These are phyloP conservation scores for Fusarium buharicum DNA, from an alignment of 2,329 filamentous ascomycete genomes.

Conservation along the genomic window DNA sequence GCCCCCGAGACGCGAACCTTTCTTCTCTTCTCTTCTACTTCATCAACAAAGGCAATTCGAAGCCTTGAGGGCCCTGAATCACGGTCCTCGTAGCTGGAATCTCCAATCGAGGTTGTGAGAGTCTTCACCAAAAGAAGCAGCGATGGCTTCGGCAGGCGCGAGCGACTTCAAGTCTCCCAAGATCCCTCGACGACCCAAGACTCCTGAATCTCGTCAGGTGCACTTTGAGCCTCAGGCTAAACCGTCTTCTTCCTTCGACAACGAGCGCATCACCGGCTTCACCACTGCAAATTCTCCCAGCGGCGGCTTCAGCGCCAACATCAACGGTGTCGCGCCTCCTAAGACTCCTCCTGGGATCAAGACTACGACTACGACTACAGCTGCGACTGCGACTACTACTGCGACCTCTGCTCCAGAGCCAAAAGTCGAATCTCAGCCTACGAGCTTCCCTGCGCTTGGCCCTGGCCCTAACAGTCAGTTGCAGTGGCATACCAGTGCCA, in stretches of 20 bases:
- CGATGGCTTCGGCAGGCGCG: slow-evolving; percentile 46
- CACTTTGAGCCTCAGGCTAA: slow-evolving; percentile 43
- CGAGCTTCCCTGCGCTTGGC: slow-evolving; percentile 48
- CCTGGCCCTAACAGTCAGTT: slow-evolving; percentile 36
- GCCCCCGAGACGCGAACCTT: not conserved
- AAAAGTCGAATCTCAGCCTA: slow-evolving; percentile 26
- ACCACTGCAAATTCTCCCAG: slow-evolving; percentile 41
- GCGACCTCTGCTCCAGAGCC: slow-evolving; percentile 15
- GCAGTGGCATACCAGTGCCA: slow-evolving; percentile 51
- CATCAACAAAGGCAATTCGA: slow-evolving; percentile 5
- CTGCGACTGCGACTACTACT: not conserved
- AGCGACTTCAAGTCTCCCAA: slow-evolving; percentile 47
- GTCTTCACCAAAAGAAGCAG: slow-evolving; percentile 12
- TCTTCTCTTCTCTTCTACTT: not conserved
- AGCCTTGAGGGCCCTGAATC: slow-evolving; percentile 19
- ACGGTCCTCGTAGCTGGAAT: slow-evolving; percentile 1
- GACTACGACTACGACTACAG: not conserved
- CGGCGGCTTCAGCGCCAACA: slow-evolving; percentile 39
- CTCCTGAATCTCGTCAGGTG: slow-evolving; percentile 48
- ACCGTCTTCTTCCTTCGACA: slow-evolving; percentile 8
- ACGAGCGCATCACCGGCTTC: slow-evolving; percentile 19
- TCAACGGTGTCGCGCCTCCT: slow-evolving; percentile 19
- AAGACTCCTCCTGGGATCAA: slow-evolving; percentile 17
- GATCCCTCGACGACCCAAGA: slow-evolving; percentile 44
- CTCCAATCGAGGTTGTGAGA: slow-evolving; percentile 4